A percentile compares a stretch with the other conserved stretches of the same genome.
Evolutionary conservation across 106 monocot species (phyloP).

Genomic region (Dendrobium officinale): DNA sequence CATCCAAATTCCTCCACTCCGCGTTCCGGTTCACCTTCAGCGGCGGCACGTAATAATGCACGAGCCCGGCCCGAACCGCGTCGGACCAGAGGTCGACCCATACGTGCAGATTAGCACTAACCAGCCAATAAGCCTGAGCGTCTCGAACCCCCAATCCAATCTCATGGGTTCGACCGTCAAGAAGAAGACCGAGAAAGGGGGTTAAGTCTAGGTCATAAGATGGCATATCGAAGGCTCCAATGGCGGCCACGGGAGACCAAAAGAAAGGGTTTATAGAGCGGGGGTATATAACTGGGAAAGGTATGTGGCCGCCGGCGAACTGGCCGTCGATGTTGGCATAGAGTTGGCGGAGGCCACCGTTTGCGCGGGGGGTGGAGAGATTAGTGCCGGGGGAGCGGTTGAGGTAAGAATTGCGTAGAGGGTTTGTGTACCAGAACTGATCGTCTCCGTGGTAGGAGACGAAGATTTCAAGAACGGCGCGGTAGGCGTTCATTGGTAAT

Average conservation of each 20-base stretch:
- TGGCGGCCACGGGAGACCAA: conserved; percentile 39
- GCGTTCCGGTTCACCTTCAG: conserved; percentile 14
- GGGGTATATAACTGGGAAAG: conserved; percentile 34
- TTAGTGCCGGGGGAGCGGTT: background rate
- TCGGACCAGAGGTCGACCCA: conserved; percentile 31
- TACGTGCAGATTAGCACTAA: conserved; percentile 44
- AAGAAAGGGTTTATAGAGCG: conserved; percentile 35
- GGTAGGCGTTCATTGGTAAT: conserved; percentile 29
- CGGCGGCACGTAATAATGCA: conserved; percentile 14
- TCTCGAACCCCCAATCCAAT: conserved; percentile 30
- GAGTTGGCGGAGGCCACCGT: conserved; percentile 40
- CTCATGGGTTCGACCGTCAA: conserved; percentile 22
- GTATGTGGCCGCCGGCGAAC: conserved; percentile 32
- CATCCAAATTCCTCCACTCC: conserved; percentile 16
- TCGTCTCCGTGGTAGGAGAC: conserved; percentile 27
- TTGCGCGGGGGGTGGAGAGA: conserved; percentile 16
- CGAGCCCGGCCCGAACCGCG: conserved; percentile 16
- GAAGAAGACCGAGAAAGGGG: conserved; percentile 30
- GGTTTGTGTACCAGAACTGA: conserved; percentile 40
- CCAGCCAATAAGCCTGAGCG: conserved; percentile 28
- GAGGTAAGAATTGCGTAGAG: conserved; percentile 16
- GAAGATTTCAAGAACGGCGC: conserved; percentile 33
- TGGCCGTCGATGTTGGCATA: conserved; percentile 29
- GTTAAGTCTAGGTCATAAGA: conserved; percentile 45
- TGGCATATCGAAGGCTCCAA: conserved; percentile 42